Evolutionary conservation across 148 eudicot species (phyloP), one percentile per base, ranked within the genome.

Genomic region (Silene conica): DNA sequence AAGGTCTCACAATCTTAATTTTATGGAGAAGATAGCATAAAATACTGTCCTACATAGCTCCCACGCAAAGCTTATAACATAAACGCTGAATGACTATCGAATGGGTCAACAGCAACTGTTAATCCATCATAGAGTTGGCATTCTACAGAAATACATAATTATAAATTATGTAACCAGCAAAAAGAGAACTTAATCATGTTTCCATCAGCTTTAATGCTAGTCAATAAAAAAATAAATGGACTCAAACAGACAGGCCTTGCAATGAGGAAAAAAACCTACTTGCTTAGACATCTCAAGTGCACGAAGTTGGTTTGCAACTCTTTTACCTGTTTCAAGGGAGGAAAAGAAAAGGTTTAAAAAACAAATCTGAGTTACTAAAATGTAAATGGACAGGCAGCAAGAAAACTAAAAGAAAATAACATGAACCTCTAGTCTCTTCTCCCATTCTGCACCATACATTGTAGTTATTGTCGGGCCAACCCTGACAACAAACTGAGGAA

Each of bases 231-330:
- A 50, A 34, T 48, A 22, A 56, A 69, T 22, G 38, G 15, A 19
- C 22, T 14, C 14, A 78, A 43, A 74, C 50, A 18, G 26, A 12
- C 23, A 15, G 0, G 55, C 5, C 14, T 50, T 50, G 55, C 16
- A 55, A 73, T 22, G 25, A 73, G 59, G 3, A 45, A 67, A n/a
- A 70, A 43, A 56, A 85, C 97, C 19, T 78, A 95, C 99, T 95
- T 92, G 97, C 93, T 92, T 79, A 95, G 78, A 81, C 84, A 75
- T 83, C 88, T 86, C 88, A 95, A 79, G 66, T 92, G 93, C 77
- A 87, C 90, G 73, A 86, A 92, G 82, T 90, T 90, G 73, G 93
- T 83, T 65, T 90, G 97, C 80, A 92, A 79, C 83, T 95, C 99
- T 83, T 90, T 95, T 5, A 89, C 93, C 99, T 95, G 87, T 76